These are phyloP conservation scores for Yamagishiella unicocca DNA, from an alignment of 139 green algal species.

Conservation along the genomic window DNA sequence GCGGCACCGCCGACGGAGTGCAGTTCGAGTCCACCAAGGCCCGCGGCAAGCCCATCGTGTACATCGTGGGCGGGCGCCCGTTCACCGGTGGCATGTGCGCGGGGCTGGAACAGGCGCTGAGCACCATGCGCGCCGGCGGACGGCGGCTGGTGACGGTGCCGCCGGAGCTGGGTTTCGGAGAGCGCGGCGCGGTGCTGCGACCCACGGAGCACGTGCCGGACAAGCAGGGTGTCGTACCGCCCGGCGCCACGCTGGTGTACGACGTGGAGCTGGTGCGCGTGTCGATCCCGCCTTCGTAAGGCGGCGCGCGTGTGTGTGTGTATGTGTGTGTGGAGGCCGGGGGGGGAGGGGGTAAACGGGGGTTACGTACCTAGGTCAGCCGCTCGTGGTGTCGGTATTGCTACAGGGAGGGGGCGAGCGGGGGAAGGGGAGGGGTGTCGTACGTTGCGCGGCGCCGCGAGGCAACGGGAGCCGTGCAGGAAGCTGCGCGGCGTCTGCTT, in stretches of 20 bases:
- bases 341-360: too few relatives aligned
- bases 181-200: conserved; percentile 71
- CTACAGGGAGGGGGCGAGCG: too few relatives aligned
- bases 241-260: conserved; percentile 78
- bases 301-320: too few relatives aligned
- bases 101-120: conserved; percentile 81
- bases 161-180: conserved; percentile 81
- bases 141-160: conserved; percentile 79
- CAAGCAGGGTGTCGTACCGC: conserved; percentile 82
- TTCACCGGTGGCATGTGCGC: conserved; percentile 82
- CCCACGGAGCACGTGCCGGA: conserved; percentile 82
- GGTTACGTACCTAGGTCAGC: too few relatives aligned
- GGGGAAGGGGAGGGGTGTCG: too few relatives aligned
- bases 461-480: too few relatives aligned
- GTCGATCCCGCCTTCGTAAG: conserved; percentile 84
- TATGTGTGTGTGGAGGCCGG: too few relatives aligned
- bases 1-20: conserved; percentile 60
- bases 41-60: conserved; percentile 87
- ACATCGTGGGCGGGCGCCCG: conserved; percentile 76
- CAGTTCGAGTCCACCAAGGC: conserved; percentile 83
- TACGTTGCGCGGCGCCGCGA: too few relatives aligned
- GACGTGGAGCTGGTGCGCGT: conserved; percentile 81
- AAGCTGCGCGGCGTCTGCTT: too few relatives aligned
- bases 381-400: too few relatives aligned
- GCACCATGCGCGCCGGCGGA: conserved; percentile 83